A percentile compares a stretch with the other conserved stretches of the same genome.
These are phyloP conservation scores for Rhynchospora tenuis DNA, from an alignment of 176 grass and related monocot species.

Conservation along the genomic window DNA sequence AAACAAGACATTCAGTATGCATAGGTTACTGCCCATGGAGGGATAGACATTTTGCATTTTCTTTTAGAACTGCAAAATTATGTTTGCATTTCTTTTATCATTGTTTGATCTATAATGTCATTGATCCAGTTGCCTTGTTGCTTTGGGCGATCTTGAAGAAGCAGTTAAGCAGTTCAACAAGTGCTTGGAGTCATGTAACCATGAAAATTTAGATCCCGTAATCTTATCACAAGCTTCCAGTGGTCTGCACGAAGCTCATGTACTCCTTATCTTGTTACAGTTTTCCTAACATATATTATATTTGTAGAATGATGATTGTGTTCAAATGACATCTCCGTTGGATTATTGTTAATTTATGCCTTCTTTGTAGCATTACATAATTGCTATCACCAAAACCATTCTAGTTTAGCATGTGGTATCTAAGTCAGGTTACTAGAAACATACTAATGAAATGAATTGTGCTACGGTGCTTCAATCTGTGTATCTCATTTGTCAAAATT, in stretches of 20 bases:
- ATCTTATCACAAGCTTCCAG: constrained; percentile 67
- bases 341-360: no score
- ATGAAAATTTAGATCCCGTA: constrained; percentile 36
- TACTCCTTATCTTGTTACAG: constrained; percentile 25
- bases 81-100: not conserved
- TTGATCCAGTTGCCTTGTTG: constrained; percentile 69
- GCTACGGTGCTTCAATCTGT: not conserved
- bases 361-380: not conserved
- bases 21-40: not conserved
- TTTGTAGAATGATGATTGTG: no score
- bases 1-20: not conserved
- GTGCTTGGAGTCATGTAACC: constrained; percentile 58
- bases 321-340: no score
- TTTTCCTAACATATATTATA: not conserved
- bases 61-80: not conserved
- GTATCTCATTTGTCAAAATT: not conserved
- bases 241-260: constrained; percentile 69
- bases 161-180: constrained; percentile 64
- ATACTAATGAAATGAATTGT: not conserved
- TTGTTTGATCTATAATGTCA: not conserved
- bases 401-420: not conserved
- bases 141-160: constrained; percentile 64
- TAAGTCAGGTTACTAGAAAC: not conserved
- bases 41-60: not conserved
- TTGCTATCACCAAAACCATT: not conserved